phyloP scores from a whole-genome alignment of 2,329 filamentous ascomycete genomes.

The Phialocephala sp. region DNA sequence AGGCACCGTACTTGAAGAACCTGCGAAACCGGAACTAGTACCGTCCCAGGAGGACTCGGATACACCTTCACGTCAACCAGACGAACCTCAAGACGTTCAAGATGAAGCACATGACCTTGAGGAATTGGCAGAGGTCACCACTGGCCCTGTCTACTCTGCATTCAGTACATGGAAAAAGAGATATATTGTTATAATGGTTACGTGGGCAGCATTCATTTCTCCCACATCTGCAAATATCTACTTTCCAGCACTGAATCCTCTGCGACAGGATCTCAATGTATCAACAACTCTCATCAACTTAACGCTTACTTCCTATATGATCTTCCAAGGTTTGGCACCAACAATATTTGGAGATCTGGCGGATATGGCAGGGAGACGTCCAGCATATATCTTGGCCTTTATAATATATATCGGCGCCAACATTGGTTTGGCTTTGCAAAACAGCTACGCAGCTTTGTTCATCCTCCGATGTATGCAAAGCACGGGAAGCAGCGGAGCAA shows the following conservation, averaged over 20 bases:
- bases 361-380: constrained; percentile 60
- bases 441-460: constrained; percentile 58
- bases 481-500: constrained; percentile 59
- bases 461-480: constrained; percentile 64
- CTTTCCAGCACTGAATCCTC: constrained; percentile 43
- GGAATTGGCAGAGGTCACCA: constrained; percentile 35
- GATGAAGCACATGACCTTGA: constrained; percentile 39
- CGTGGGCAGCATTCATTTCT: constrained; percentile 46
- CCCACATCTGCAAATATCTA: constrained; percentile 44
- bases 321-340: constrained; percentile 65
- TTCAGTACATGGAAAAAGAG: constrained; percentile 47
- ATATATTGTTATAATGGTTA: constrained; percentile 59
- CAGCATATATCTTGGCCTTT: constrained; percentile 62
- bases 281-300: constrained; percentile 42
- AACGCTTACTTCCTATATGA: constrained; percentile 44
- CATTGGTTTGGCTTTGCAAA: constrained; percentile 59
- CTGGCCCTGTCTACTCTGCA: constrained; percentile 41
- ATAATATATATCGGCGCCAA: constrained; percentile 61
- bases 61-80: constrained; percentile 19
- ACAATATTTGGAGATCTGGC: constrained; percentile 62
- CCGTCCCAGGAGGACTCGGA: constrained; percentile 6
- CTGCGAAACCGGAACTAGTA: constrained; percentile 12
- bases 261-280: constrained; percentile 41
- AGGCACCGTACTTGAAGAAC: constrained; percentile 25
- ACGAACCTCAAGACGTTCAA: constrained; percentile 29